Conservation (phyloP, 352 stramenopile genomes). For the Pythium aphanidermatum region DNA sequence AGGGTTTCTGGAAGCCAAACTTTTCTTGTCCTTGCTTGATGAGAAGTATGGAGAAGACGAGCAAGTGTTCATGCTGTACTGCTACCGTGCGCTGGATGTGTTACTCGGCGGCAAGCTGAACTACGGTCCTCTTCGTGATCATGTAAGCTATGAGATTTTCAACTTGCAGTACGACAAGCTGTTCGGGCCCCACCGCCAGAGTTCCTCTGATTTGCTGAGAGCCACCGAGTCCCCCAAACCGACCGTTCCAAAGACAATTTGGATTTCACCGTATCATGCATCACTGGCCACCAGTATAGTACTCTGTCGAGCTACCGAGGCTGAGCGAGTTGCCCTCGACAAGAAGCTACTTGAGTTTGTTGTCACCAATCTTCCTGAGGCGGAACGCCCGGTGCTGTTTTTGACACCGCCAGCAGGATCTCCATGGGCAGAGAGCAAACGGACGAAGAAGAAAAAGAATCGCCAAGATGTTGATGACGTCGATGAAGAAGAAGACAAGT, state of each 20-base stretch:
- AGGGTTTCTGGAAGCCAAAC: conserved; percentile 84
- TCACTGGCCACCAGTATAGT: conserved; percentile 68
- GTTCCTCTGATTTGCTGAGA: conserved; percentile 11
- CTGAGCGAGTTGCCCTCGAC: conserved; percentile 44
- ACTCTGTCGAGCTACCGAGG: conserved; percentile 61
- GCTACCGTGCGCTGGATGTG: conserved; percentile 74
- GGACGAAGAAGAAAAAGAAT: conserved; percentile 5
- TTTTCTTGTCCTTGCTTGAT: conserved; percentile 90
- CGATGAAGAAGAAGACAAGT: not conserved
- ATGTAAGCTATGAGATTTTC: conserved; percentile 55
- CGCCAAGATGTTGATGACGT: conserved; percentile 11
- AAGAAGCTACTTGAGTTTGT: conserved; percentile 64
- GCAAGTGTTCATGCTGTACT: conserved; percentile 88
- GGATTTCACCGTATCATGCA: conserved; percentile 75
- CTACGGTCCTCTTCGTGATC: conserved; percentile 56
- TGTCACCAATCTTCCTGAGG: conserved; percentile 51
- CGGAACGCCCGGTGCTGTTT: conserved; percentile 43
- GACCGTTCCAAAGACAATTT: conserved; percentile 62
- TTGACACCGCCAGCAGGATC: conserved; percentile 35
- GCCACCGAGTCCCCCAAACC: conserved; percentile 3
- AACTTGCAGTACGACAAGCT: conserved; percentile 35
- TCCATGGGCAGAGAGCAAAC: no score
- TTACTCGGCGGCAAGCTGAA: conserved; percentile 49
- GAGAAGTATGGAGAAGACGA: conserved; percentile 92
- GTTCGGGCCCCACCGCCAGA: conserved; percentile 4